Base-by-base conservation (phyloP, 176 grass and related monocot genomes). In the Phyllostachys edulis region DNA sequence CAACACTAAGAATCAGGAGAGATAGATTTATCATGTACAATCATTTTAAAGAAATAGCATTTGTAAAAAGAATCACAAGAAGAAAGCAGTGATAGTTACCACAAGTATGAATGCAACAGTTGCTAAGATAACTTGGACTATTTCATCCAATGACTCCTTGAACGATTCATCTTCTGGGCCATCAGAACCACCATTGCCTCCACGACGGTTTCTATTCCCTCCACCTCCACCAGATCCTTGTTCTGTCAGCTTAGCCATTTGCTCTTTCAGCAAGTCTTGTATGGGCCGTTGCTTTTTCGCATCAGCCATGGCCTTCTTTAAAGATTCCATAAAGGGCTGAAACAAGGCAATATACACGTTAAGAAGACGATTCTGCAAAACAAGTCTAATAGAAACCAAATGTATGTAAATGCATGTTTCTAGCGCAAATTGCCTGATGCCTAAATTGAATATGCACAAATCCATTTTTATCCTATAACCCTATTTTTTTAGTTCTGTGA, bases 81-180 rank as follows among this genome's bases (percentile, higher is more conserved):
- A 57, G 62, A 55, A 84, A 60, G 42, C 16, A 88, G 36, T 47
- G 41, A 80, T 67, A 90, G 59, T 95, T 95, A 98, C 96, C 96
- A 98, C 71, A 82, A 91, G 81, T 50, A 98, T 88, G 75, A 98
- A 91, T 50, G 83, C 86, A 56, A 94, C 60, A 29, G 93, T 93
- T 24, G 93, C 93, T 83, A 98, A 61, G 87, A 96, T 75, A 71
- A 98, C 93, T 92, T 98, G 93, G 47, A 95, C 36, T 60, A 89
- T 46, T 89, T 98, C 96, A 84, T 94, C 93, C 64, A 94, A 85
- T 44, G 73, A 90, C 79, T 90, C 96, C 55, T 90, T 89, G 84
- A 94, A 98, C 40, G 92, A 84, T 82, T 94, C 88, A 87, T 93
- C 89, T 42, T 85, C 89, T 82, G 87, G 46, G 70, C 71, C 91